A percentile compares a stretch with the other conserved stretches of the same genome.
phyloP scores from a whole-genome alignment of 2,329 filamentous ascomycete species.

The Alternaria panax region DNA sequence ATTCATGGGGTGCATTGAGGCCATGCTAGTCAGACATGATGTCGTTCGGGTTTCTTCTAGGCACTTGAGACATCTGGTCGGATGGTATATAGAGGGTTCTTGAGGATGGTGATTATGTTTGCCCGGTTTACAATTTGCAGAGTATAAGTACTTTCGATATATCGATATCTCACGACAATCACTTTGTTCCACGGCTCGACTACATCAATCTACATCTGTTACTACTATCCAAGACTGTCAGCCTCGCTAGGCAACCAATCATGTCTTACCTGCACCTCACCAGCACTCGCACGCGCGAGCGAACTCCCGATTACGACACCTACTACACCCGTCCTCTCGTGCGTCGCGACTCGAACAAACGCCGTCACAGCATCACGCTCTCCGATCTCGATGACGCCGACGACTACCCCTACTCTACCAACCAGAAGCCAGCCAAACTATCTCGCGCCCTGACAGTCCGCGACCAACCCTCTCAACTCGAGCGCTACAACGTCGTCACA shows the following conservation, averaged over 20 bases:
- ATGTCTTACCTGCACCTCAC: constrained; percentile 39
- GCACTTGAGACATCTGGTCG: constrained; percentile 24
- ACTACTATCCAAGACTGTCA: not conserved
- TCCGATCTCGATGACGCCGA: constrained; percentile 35
- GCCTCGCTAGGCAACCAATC: constrained; percentile 11
- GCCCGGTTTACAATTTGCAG: not conserved
- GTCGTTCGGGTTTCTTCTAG: constrained; percentile 8
- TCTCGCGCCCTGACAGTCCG: constrained; percentile 39
- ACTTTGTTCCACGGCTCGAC: not conserved
- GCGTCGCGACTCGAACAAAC: constrained; percentile 36
- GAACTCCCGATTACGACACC: constrained; percentile 24
- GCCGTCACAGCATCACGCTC: constrained; percentile 29
- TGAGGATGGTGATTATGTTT: constrained; percentile 2
- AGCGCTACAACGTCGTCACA: constrained; percentile 46
- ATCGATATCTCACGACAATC: not conserved
- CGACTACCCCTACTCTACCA: constrained; percentile 38
- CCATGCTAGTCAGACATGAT: constrained; percentile 13
- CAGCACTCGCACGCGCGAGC: constrained; percentile 31
- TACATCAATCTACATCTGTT: not conserved
- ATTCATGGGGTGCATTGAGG: constrained; percentile 11
- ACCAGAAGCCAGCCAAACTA: constrained; percentile 21
- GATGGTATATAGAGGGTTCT: constrained; percentile 18
- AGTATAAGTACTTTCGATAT: constrained; percentile 13
- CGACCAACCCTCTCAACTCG: constrained; percentile 35
- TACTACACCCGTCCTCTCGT: constrained; percentile 28